phyloP scores from a whole-genome alignment of 345 rosid species.

The Psidium friedrichsthalianum region DNA sequence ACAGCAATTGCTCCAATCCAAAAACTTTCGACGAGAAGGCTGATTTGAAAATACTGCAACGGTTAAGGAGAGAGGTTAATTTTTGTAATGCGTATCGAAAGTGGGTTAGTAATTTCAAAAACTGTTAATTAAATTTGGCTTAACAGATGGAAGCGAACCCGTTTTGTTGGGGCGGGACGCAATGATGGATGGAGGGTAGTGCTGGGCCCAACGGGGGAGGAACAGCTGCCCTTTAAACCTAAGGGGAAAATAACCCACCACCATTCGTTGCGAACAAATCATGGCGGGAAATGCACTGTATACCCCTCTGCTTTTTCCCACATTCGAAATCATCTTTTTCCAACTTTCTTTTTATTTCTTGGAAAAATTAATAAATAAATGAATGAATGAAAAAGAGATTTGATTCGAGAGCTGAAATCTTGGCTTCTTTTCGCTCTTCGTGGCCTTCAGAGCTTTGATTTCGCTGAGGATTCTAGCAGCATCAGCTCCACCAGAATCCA shows the following conservation, averaged over 20 bases:
- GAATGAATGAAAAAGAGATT: too few species aligned
- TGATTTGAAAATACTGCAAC: fast-evolving
- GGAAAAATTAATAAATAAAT: too few species aligned
- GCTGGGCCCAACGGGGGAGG: not conserved
- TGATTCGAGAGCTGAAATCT: constrained; percentile 56
- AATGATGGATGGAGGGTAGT: not conserved
- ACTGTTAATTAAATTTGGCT: fast-evolving
- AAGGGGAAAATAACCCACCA: not conserved
- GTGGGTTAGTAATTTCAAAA: not conserved
- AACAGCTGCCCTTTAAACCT: not conserved
- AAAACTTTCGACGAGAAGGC: not conserved
- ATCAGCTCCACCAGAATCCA: constrained; percentile 25
- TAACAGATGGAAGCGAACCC: not conserved
- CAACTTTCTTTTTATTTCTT: too few species aligned
- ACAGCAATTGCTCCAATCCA: fast-evolving
- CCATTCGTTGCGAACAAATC: not conserved
- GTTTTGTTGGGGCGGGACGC: not conserved
- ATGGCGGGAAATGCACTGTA: fast-evolving
- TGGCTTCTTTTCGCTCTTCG: constrained; percentile 38
- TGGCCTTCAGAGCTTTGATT: constrained; percentile 35
- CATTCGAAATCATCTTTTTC: too few species aligned
- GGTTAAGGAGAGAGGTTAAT: fast-evolving
- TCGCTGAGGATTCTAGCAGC: constrained; percentile 22
- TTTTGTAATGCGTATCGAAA: not conserved
- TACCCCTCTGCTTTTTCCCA: too few species aligned